Percentiles rank a stretch among this genome's conserved stretches.
These are phyloP conservation scores for Aspergillus floridensis DNA, from an alignment of 2,329 filamentous ascomycete genomes.

Conservation along the genomic window DNA sequence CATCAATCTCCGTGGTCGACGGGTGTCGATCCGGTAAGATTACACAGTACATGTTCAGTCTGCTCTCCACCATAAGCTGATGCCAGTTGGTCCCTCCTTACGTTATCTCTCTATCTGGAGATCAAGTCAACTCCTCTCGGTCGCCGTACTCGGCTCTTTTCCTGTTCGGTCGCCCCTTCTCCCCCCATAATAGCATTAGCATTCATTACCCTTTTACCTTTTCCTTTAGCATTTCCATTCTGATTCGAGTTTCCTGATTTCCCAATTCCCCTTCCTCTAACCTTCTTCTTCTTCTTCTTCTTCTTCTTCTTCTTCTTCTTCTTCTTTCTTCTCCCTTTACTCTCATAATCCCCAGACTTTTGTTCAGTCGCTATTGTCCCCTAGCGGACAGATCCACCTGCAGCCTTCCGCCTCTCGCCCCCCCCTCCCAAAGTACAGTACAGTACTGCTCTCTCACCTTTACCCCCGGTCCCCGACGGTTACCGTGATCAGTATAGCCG, in stretches of 20 bases:
- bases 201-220: constrained; percentile 2
- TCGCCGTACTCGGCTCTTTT: constrained; percentile 20
- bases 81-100: constrained; percentile 20
- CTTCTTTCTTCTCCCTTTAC: background rate
- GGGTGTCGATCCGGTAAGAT: constrained; percentile 2
- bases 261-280: constrained; percentile 5
- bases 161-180: background rate
- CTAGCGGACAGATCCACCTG: background rate
- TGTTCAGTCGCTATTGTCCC: background rate
- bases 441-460: background rate
- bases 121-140: constrained; percentile 16
- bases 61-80: constrained; percentile 3
- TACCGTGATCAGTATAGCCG: constrained; percentile 3
- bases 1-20: background rate
- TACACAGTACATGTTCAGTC: constrained; percentile 1
- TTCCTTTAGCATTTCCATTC: background rate
- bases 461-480: constrained; percentile 6
- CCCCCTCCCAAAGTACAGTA: too few relatives aligned
- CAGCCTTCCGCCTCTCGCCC: background rate
- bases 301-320: too few relatives aligned
- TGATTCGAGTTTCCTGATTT: background rate
- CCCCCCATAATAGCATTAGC: background rate
- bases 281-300: background rate
- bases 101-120: constrained; percentile 18
- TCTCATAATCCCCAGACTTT: constrained; percentile 2